These are phyloP conservation scores for Bruguiera parviflora DNA, from an alignment of 345 rosid genomes.

Conservation along the genomic window DNA sequence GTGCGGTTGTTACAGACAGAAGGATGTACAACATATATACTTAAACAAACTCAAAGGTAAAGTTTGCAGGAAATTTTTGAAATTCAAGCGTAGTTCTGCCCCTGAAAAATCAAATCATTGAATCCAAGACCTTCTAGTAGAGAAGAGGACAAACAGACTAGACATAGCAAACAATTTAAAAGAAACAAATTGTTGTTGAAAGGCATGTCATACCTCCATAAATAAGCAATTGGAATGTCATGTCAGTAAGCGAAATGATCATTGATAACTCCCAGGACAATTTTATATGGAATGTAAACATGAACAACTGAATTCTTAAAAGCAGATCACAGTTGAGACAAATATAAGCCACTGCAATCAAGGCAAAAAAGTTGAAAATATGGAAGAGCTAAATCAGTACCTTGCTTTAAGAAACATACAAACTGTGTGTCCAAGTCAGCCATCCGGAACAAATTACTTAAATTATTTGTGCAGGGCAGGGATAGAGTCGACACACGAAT, in stretches of 20 bases:
- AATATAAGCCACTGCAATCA: too few species aligned
- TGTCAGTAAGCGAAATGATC: too few species aligned
- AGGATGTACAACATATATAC: too few species aligned
- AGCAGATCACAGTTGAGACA: too few species aligned
- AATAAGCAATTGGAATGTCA: not conserved
- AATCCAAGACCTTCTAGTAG: not conserved
- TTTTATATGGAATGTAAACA: not conserved
- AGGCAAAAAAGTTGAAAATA: not conserved
- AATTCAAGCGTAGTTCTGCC: too few species aligned
- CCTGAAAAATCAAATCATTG: not conserved
- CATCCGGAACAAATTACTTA: constrained; percentile 82
- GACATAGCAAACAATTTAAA: not conserved
- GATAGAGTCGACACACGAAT: constrained; percentile 87
- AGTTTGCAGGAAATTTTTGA: too few species aligned
- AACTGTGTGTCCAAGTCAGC: constrained; percentile 97
- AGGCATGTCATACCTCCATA: not conserved
- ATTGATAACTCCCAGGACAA: not conserved
- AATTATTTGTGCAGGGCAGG: constrained; percentile 82
- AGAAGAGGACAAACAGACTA: not conserved
- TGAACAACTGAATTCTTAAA: not conserved
- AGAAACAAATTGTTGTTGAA: not conserved
- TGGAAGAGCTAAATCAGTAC: constrained; percentile 30
- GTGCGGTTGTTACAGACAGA: too few species aligned
- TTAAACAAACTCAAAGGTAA: too few species aligned
- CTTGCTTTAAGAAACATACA: constrained; percentile 94